Conservation (phyloP, 73 alveolate species). For the Tetrahymena elliotti region DNA sequence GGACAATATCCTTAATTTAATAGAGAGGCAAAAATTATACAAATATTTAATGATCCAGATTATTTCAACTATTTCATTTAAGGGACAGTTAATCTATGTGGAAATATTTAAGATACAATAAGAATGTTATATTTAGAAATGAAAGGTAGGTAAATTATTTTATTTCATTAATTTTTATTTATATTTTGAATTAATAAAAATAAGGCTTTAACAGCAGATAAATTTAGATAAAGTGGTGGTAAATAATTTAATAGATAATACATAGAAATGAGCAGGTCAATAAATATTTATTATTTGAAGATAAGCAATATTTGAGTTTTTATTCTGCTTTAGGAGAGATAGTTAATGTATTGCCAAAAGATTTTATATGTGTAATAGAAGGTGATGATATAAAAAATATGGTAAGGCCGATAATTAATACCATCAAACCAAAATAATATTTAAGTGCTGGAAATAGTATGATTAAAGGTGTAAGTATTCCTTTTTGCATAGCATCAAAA, state of each 20-base stretch:
- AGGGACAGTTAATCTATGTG: slow-evolving; percentile 51
- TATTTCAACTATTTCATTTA: slow-evolving; percentile 53
- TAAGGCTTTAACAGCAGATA: slow-evolving; percentile 31
- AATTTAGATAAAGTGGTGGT: slow-evolving; percentile 23
- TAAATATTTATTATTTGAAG: slow-evolving; percentile 25
- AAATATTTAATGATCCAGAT: slow-evolving; percentile 57
- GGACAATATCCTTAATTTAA: slow-evolving; percentile 77
- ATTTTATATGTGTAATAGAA: slow-evolving; percentile 62
- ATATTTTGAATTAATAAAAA: slow-evolving; percentile 7
- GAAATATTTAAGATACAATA: slow-evolving; percentile 16
- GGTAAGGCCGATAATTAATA: slow-evolving; percentile 64
- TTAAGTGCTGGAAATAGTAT: slow-evolving; percentile 81
- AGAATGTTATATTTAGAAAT: neutral
- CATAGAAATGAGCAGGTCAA: neutral
- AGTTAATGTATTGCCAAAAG: slow-evolving; percentile 48
- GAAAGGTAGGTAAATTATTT: neutral
- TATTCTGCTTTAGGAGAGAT: slow-evolving; percentile 47
- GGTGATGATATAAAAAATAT: slow-evolving; percentile 84
- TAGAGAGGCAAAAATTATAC: slow-evolving; percentile 55
- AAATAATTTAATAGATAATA: slow-evolving; percentile 2
- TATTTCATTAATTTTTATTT: neutral
- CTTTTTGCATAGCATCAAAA: slow-evolving; percentile 71
- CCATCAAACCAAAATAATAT: slow-evolving; percentile 49
- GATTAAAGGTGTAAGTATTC: slow-evolving; percentile 83
- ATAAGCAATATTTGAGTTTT: slow-evolving; percentile 48